Base-by-base conservation (phyloP, 495 filamentous ascomycete species). In the Immersiella caudata region DNA sequence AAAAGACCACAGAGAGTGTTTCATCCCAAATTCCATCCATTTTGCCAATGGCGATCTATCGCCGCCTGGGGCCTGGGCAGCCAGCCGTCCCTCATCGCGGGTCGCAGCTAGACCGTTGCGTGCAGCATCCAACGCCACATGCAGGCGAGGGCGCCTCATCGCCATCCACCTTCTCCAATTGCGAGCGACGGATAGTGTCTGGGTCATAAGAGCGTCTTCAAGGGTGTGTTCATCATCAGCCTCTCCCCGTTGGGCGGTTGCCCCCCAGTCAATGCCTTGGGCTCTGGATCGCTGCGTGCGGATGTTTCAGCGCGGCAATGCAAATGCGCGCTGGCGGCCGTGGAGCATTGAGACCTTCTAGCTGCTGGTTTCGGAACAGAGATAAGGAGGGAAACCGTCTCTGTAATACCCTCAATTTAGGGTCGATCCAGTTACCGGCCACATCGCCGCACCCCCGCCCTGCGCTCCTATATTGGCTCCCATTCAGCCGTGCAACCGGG, bases 311-410 rank as follows among this genome's bases (percentile, higher is more conserved):
- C 20, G 29, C 51, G 35, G 29, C 40, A 35, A 65, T 65, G 63
- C 63, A 56, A 56, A 65, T 65, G 63, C 63, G 29, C 21, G 22
- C n/a, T 65, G 40, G 24, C 63, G 27, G 35, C 54, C n/a, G 6
- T 29, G 56, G 29, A 64, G 52, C 63, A 65, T 65, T 62, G 63
- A 65, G 63, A 46, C 63, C 33, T 57, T 57, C 51, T 29, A 65
- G 63, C 63, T 65, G 55, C 63, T 65, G 7, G 63, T 65, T 65
- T 65, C 63, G 63, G 63, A 49, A 65, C 51, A 40, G 26, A 24
- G 63, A 58, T 58, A 65, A 65, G 18, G 35, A 11, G 3, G 56
- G 24, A 18, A 29, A n/a, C 3, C 25, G 26, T 14, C 24, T 9
- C 26, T n/a, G 56, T 33, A 27, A 35, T 59, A 33, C 24, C 56